Base-by-base conservation (phyloP, 192 early-diverging fungal genomes). In the Gigaspora rosea region DNA sequence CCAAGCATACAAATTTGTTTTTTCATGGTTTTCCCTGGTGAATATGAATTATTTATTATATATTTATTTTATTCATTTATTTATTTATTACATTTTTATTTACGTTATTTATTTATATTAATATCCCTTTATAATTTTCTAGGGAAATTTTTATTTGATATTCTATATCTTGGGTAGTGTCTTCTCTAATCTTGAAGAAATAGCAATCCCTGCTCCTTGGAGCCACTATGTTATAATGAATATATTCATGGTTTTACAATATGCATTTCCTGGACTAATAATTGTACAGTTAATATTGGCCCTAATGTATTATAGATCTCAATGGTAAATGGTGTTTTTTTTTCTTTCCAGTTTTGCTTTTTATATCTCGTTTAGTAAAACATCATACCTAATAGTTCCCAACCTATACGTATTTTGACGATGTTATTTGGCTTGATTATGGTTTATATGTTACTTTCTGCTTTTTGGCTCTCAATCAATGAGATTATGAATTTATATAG, bases 221-320 rank as follows among this genome's bases (percentile, higher is more conserved):
- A 52, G 51, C 66, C 18, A 11, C 18, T 59, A 35, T 27, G 67
- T n/a, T 80, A 80, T 82, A 51, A 77, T 22, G 64, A 68, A 54
- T 15, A 78, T 90, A 35, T 86, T 88, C 79, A 71, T 83, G 57
- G 61, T 84, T 13, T 63, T 85, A 18, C 75, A 82, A 52, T 87
- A 86, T 68, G 73, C 87, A 20, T 97, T 95, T 82, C 83, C 95
- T 16, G 73, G 93, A 59, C 85, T 95, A 47, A 82, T 98, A 56
- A 87, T 95, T 58, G 87, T 91, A 20, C 90, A 91, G 75, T 93
- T 98, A 82, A 93, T 99, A 54, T 86, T 92, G 33, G 92, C 95
- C 76, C 83, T 99, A 78, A 97, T 97, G 73, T 98, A 99, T 83
- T 98, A 99, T 83, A 89, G 96, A 52, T 97, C 97, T 63, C 95